Evolutionary conservation across 495 filamentous ascomycete species (phyloP).

Genomic region (Xylaria grammica): DNA sequence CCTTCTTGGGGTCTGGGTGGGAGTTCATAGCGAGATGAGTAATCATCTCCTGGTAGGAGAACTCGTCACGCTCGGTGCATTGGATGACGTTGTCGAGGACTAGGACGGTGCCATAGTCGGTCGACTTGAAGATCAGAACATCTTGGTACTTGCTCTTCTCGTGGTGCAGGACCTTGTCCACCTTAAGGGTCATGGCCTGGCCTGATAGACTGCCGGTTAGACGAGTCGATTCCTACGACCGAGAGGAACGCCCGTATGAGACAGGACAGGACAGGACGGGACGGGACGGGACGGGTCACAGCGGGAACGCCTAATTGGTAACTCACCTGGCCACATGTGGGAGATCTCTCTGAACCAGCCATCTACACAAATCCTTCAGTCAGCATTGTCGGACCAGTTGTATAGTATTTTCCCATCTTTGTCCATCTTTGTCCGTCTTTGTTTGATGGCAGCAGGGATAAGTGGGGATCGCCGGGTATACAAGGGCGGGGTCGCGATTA

Average conservation of each 20-base stretch:
- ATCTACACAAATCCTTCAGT: conserved; percentile 62
- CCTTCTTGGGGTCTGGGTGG: conserved; percentile 96
- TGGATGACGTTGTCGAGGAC: conserved; percentile 99
- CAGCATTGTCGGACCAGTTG: conserved; percentile 2
- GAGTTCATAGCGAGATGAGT: conserved; percentile 98
- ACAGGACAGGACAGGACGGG: too few species aligned
- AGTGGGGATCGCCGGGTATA: neutral
- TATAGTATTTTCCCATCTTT: neutral
- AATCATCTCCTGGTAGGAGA: conserved; percentile 99
- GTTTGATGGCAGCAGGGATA: neutral
- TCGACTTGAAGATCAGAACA: conserved; percentile 96
- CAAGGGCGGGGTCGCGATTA: too few species aligned
- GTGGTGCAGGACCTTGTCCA: conserved; percentile 96
- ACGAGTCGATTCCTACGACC: neutral
- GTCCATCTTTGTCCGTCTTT: neutral
- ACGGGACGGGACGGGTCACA: too few species aligned
- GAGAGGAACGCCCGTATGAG: neutral
- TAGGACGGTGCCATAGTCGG: conserved; percentile 94
- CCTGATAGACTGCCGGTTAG: conserved; percentile 48
- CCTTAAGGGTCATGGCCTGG: conserved; percentile 97
- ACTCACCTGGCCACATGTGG: conserved; percentile 88
- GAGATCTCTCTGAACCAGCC: conserved; percentile 99
- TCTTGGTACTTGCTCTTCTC: conserved; percentile 99
- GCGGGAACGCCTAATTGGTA: neutral
- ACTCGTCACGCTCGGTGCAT: conserved; percentile 97